Conservation (phyloP, 352 stramenopile genomes). For the Aphanomyces invadans region DNA sequence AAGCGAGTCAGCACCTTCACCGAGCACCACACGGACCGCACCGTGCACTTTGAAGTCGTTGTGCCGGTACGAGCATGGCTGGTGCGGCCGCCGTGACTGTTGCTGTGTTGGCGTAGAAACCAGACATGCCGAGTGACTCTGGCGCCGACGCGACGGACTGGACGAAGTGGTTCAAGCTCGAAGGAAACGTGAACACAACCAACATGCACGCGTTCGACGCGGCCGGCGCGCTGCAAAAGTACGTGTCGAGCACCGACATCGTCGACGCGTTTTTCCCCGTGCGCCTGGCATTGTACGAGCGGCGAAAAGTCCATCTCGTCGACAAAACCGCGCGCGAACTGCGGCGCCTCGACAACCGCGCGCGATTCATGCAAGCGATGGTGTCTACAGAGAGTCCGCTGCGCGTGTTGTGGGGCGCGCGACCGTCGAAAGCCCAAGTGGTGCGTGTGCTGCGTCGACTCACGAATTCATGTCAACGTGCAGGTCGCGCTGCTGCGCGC, state of each 20-base stretch:
- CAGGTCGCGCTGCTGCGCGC: slow-evolving; percentile 8
- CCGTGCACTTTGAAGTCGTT: slow-evolving; percentile 74
- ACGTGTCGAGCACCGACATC: slow-evolving; percentile 83
- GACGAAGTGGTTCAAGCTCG: slow-evolving; percentile 87
- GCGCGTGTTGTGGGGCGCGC: slow-evolving; percentile 1
- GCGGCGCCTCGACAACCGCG: slow-evolving; percentile 91
- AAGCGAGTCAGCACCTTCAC: slow-evolving; percentile 86
- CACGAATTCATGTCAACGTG: not conserved
- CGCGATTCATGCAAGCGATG: slow-evolving; percentile 92
- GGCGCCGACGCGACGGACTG: slow-evolving; percentile 38
- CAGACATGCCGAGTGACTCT: slow-evolving; percentile 72
- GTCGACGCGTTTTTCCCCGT: slow-evolving; percentile 92
- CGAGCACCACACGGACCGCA: slow-evolving; percentile 95
- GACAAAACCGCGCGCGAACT: slow-evolving; percentile 81
- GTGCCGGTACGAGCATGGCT: slow-evolving; percentile 27
- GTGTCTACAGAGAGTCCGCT: not conserved
- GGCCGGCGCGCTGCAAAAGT: slow-evolving; percentile 87
- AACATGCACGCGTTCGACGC: slow-evolving; percentile 98
- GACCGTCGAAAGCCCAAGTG: slow-evolving; percentile 19
- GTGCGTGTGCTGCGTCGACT: not conserved
- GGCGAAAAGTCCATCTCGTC: slow-evolving; percentile 74
- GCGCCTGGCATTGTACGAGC: slow-evolving; percentile 82
- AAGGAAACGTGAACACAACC: slow-evolving; percentile 86
- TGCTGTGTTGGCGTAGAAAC: slow-evolving; percentile 33
- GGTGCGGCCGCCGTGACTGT: not conserved